Evolutionary conservation across 768 basidiomycete species (phyloP), one percentile per base, ranked within the genome.

Genomic region (Pleurotus tuoliensis): DNA sequence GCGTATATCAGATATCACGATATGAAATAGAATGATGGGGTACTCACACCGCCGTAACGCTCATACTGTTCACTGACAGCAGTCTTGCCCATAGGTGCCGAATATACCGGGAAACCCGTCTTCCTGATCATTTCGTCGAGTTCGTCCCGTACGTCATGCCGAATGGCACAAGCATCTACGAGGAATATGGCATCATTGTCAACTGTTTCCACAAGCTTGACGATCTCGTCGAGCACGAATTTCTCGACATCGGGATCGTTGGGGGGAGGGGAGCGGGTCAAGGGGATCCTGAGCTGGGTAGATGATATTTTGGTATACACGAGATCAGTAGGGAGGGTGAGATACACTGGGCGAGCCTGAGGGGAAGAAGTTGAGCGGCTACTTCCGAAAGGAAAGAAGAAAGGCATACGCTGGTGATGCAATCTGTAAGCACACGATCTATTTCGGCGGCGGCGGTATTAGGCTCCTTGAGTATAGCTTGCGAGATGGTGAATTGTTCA

Each of bases 241-340:
- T 77, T 73, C 63, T 90, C 86, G 2, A 82, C 76, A 1, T 77
- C 74, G 3, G 78, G 70, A 41, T 88, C 78, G 62, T 88, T 88
- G 11, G 66, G 69, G 0, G 82, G 80, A 13, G 73, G 73, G 3
- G 72, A 63, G 7, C 76, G 75, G 37, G 76, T 74, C 7, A 90
- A 75, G 5, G 86, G 85, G 1, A 76, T 81, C 53, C 79, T 71
- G 53, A 97, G 77, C 16, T 82, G 80, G 40, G 81, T 79, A 4
- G 82, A 70, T 0, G 91, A 80, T 15, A 94, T 84, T 65, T 86
- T 82, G 53, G 76, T 72, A 64, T 81, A 77, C 3, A 88, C 87
- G 52, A 96, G 74, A 67, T 98, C 90, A 5, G 87, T 94, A 0
- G 93, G 95, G 9, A 98, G 76, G 37, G 87, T 82, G 40, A 98